phyloP scores from a whole-genome alignment of 2,329 filamentous ascomycete genomes.

The Karstenula rhodostoma region DNA sequence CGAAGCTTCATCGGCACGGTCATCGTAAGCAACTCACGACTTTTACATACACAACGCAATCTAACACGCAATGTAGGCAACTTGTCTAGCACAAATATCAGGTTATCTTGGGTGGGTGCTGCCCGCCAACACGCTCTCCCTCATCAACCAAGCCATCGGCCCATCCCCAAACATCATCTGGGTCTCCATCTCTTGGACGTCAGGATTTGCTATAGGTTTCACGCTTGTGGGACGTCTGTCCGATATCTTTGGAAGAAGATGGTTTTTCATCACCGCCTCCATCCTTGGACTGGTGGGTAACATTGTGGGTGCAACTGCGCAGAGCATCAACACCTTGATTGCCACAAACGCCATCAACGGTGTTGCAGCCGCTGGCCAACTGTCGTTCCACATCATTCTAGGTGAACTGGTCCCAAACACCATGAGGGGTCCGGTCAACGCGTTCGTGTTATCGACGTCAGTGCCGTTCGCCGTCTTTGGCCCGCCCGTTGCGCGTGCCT shows the following conservation, averaged over 20 bases:
- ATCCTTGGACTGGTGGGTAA: slow-evolving; percentile 44
- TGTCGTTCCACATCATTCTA: slow-evolving; percentile 50
- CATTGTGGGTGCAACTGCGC: slow-evolving; percentile 48
- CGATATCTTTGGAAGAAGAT: slow-evolving; percentile 50
- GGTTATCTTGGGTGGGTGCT: slow-evolving; percentile 44
- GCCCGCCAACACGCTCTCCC: slow-evolving; percentile 37
- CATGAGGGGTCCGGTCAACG: slow-evolving; percentile 44
- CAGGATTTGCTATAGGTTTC: slow-evolving; percentile 48
- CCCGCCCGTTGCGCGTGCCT: slow-evolving; percentile 38
- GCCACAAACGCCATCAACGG: slow-evolving; percentile 42
- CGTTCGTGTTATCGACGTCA: slow-evolving; percentile 40
- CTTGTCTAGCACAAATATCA: slow-evolving; percentile 42
- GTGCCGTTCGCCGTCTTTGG: slow-evolving; percentile 43
- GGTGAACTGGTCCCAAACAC: slow-evolving; percentile 50
- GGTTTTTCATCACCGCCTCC: slow-evolving; percentile 46
- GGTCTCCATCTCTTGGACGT: slow-evolving; percentile 47
- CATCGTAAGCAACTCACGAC: slow-evolving; percentile 27
- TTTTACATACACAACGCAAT: not conserved
- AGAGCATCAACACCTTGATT: slow-evolving; percentile 43
- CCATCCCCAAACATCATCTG: slow-evolving; percentile 50
- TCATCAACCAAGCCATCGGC: slow-evolving; percentile 50
- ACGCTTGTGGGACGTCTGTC: slow-evolving; percentile 48
- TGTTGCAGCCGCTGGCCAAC: slow-evolving; percentile 49
- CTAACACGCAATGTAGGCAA: slow-evolving; percentile 27
- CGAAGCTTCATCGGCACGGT: slow-evolving; percentile 41